Base-by-base conservation (phyloP, 83 land plant species). In the Larix sibirica region DNA sequence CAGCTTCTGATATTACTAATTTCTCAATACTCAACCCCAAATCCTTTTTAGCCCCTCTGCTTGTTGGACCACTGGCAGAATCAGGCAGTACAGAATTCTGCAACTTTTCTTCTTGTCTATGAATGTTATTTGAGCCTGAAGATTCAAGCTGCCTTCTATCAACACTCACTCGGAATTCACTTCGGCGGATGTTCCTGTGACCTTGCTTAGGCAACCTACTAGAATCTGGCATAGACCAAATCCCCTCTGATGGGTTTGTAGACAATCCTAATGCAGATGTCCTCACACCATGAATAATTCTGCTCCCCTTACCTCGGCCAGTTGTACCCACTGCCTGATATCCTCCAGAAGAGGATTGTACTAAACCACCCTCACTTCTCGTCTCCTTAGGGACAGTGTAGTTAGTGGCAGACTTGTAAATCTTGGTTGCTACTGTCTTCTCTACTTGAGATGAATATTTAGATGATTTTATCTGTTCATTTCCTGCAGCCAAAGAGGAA, bases 121-220 rank as follows among this genome's bases (percentile, higher is more conserved):
- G 10, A 36, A 76, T 36, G 67, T 80, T 58, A 28, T 83, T 56
- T 63, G 85, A 64, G 62, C 64, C 87, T 26, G 40, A 3, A 13
- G 59, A 77, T 71, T 54, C 62, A 18, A 82, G 38, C 20, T 82
- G 82, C 76, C 68, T 81, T 62, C 76, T 87, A 59, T 84, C 89
- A 54, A 70, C 71, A 83, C 62, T 89, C 24, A 89, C 88, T 80
- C 89, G 80, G 83, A 88, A 91, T 79, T 91, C 96, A 50, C 85
- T 85, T 54, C 87, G 85, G 42, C 79, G 84, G 56, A 87, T 16
- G 62, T 83, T 85, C 28, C 92, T 88, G 5, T 86, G 89, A 63
- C 84, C 66, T 81, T 84, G 85, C 69, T 85, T 84, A 82, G 82
- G 87, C 63, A 54, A 83, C 24, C 87, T 85, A 81, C 59, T 70